Base-by-base conservation (phyloP, 495 filamentous ascomycete genomes). In the Hypoxylon subgilvum region DNA sequence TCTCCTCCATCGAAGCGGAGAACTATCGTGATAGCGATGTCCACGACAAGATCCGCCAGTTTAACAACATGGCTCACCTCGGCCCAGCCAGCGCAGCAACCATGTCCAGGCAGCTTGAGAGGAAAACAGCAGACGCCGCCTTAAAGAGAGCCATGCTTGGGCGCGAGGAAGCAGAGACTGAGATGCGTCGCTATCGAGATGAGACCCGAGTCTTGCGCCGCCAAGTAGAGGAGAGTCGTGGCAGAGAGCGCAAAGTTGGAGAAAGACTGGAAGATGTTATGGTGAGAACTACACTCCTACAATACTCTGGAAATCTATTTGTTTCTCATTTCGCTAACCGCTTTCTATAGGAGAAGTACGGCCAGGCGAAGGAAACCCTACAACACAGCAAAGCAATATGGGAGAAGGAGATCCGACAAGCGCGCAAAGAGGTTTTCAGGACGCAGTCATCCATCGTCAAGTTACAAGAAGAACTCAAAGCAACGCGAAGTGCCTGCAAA, bases 371-470 rank as follows among this genome's bases (percentile, higher is more conserved):
- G 74, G 88, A 93, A 66, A 86, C 86, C 10, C 82, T 90, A 61
- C 82, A 80, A 12, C 86, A 91, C 66, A 86, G 89, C 49, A 79
- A 88, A 68, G 68, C 83, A 17, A 72, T 91, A 19, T 93, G 88
- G 76, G 90, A 95, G 71, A 95, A 94, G 64, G 91, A 95, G 68
- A 85, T 93, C 28, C 77, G 88, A 38, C 84, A 87, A 40, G 83
- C 87, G n/a, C 79, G 88, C 23, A 95, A 93, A 70, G 90, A 94
- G 63, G 86, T 87, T 0, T 95, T 91, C 76, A 93, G 90, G 42
- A 83, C 87, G 3, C 89, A 90, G 9, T 92, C 89, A 10, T 74
- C 77, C 2, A 66, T 90, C 10, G 86, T 94, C 16, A 91, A 95
- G 64, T 61, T 86, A 9, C 91, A 95, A 67, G 90, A 95, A 57